A percentile compares a stretch with the other conserved stretches of the same genome.
Conservation (phyloP, 305 asterid species). For the Lippia alba region DNA sequence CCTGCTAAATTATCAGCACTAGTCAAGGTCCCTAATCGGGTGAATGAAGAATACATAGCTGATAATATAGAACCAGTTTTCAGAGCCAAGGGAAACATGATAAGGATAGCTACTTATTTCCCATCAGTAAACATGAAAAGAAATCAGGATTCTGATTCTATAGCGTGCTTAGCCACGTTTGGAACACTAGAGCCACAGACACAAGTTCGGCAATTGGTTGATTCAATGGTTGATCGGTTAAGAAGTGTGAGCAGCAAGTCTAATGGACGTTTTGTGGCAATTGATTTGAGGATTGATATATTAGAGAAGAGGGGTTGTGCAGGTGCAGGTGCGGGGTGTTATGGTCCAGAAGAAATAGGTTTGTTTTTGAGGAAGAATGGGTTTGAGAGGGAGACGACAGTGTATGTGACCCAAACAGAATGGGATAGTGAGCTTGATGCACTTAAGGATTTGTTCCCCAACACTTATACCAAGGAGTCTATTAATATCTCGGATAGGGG, state of each 20-base stretch:
- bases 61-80: constrained; percentile 63
- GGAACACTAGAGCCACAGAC: constrained; percentile 65
- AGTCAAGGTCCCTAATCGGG: constrained; percentile 69
- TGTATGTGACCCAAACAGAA: constrained; percentile 70
- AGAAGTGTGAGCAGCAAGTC: constrained; percentile 62
- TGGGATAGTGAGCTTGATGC: constrained; percentile 74
- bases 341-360: constrained; percentile 65
- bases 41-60: constrained; percentile 59
- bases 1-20: constrained; percentile 52
- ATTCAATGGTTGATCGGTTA: constrained; percentile 61
- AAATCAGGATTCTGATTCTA: constrained; percentile 40
- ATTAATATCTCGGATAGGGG: constrained; percentile 42
- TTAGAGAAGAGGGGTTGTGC: constrained; percentile 76
- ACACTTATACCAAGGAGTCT: constrained; percentile 61
- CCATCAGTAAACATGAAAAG: constrained; percentile 71
- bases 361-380: constrained; percentile 62
- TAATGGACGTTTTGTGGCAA: constrained; percentile 50
- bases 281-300: constrained; percentile 48
- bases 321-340: constrained; percentile 58
- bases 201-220: constrained; percentile 65
- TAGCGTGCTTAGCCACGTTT: constrained; percentile 73
- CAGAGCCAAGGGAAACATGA: constrained; percentile 54
- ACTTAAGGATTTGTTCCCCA: constrained; percentile 67
- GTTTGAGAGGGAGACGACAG: constrained; percentile 59
- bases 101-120: constrained; percentile 67